These are phyloP conservation scores for Metschnikowia koreensis DNA, from an alignment of 805 yeast species.

Conservation along the genomic window DNA sequence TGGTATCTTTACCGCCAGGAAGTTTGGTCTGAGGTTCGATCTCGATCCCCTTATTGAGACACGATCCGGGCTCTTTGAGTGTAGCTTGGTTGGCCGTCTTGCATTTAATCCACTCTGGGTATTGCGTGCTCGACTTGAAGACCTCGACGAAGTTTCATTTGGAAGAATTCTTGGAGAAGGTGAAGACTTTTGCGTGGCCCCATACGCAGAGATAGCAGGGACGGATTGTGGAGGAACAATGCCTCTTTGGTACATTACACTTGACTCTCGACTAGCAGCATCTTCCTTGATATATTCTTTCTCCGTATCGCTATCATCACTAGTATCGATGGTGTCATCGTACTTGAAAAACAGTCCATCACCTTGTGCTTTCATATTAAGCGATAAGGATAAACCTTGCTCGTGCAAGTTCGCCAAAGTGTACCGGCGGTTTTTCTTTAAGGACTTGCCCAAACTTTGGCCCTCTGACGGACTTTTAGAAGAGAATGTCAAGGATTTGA, in stretches of 20 bases:
- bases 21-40: constrained; percentile 52
- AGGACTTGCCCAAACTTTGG: constrained; percentile 15
- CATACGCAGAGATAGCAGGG: background rate
- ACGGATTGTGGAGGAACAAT: constrained; percentile 1
- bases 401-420: constrained; percentile 67
- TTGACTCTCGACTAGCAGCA: constrained; percentile 6
- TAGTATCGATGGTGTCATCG: constrained; percentile 22
- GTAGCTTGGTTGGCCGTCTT: constrained; percentile 3
- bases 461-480: constrained; percentile 16
- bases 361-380: constrained; percentile 65
- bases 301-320: constrained; percentile 26
- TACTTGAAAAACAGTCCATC: constrained; percentile 30
- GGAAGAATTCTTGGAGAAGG: background rate
- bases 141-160: background rate
- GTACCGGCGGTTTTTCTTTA: constrained; percentile 38
- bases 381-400: constrained; percentile 64
- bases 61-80: constrained; percentile 21
- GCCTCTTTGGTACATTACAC: constrained; percentile 5
- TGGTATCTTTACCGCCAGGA: constrained; percentile 72
- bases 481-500: constrained; percentile 20
- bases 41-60: constrained; percentile 33
- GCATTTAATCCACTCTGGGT: constrained; percentile 1
- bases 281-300: constrained; percentile 16
- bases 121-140: background rate
- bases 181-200: background rate